Conservation (phyloP, 768 basidiomycete species). For the Pisolithus tinctorius region DNA sequence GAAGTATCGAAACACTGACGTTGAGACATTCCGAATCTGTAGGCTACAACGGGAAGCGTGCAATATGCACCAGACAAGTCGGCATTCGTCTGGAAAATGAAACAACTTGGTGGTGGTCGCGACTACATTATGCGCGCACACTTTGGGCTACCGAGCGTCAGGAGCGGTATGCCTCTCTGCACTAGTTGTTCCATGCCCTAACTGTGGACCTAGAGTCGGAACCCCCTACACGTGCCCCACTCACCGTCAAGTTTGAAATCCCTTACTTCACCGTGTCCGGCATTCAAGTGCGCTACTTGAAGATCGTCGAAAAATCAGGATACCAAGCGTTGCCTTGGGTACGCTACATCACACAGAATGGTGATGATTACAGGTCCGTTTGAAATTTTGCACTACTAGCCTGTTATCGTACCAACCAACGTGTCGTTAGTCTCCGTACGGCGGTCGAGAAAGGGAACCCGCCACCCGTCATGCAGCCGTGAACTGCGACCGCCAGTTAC, state of each 20-base stretch:
- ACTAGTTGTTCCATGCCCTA: constrained; percentile 30
- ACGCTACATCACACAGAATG: constrained; percentile 87
- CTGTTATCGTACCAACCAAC: not conserved
- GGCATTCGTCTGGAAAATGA: constrained; percentile 99
- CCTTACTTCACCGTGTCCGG: constrained; percentile 98
- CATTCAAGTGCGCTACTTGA: constrained; percentile 95
- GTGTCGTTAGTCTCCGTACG: constrained; percentile 52
- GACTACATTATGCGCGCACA: constrained; percentile 99
- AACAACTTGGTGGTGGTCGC: constrained; percentile 90
- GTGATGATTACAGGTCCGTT: constrained; percentile 80
- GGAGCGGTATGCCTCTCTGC: constrained; percentile 55
- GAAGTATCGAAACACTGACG: not conserved
- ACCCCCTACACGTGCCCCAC: constrained; percentile 72
- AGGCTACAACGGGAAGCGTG: constrained; percentile 94
- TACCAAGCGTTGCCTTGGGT: constrained; percentile 98
- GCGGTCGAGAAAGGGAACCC: constrained; percentile 70
- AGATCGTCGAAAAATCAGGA: constrained; percentile 97
- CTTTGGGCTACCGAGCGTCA: constrained; percentile 92
- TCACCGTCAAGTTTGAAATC: constrained; percentile 96
- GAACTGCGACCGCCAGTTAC: constrained; percentile 1
- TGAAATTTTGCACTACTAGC: not conserved
- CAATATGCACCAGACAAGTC: constrained; percentile 98
- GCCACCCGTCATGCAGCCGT: constrained; percentile 39
- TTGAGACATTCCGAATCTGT: not conserved
- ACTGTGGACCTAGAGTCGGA: constrained; percentile 51